phyloP scores from a whole-genome alignment of 352 stramenopile species.

The Aphanomyces astaci region DNA sequence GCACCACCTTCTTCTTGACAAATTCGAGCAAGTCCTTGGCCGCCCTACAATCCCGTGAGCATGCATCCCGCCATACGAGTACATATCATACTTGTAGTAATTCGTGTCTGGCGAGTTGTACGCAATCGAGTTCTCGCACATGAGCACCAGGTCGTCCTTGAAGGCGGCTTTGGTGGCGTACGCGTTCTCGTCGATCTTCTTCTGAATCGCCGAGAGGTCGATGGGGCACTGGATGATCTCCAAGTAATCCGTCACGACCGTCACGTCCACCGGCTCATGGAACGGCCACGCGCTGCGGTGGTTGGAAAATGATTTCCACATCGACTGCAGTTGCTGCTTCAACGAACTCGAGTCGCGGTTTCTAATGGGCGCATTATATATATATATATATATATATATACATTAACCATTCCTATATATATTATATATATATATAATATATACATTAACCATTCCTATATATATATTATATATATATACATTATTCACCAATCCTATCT shows the following conservation, averaged over 20 bases:
- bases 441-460: no score
- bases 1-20: conserved; percentile 55
- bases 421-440: no score
- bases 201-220: conserved; percentile 75
- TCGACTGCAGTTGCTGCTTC: conserved; percentile 75
- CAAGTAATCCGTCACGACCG: conserved; percentile 94
- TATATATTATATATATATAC: no score
- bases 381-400: no score
- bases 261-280: conserved; percentile 93
- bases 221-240: conserved; percentile 95
- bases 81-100: conserved; percentile 88
- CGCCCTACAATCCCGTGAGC: conserved; percentile 34
- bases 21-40: conserved; percentile 73
- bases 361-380: conserved; percentile 27
- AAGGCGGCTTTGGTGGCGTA: conserved; percentile 91
- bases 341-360: conserved; percentile 72
- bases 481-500: no score
- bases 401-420: no score
- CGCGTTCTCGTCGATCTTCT: conserved; percentile 65
- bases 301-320: conserved; percentile 88
- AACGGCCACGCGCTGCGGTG: conserved; percentile 97
- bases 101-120: conserved; percentile 96
- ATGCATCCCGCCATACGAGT: not conserved
- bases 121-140: conserved; percentile 95
- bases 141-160: conserved; percentile 91